Evolutionary conservation across 768 basidiomycete genomes (phyloP).

Genomic region (Boletus reticuloceps): DNA sequence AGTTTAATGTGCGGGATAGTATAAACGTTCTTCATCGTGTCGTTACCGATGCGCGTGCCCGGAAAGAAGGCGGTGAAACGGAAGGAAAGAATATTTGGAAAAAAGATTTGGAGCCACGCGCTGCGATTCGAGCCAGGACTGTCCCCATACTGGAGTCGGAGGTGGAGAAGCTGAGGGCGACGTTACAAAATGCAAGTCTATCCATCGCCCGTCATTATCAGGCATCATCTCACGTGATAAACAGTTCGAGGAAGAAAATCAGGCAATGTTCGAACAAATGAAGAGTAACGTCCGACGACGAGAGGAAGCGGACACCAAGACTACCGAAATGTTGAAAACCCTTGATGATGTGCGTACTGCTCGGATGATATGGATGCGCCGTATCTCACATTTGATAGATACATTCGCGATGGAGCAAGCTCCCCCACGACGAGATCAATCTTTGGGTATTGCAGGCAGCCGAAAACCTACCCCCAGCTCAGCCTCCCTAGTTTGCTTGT

Average conservation of each 20-base stretch:
- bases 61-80: constrained; percentile 42
- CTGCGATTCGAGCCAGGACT: constrained; percentile 60
- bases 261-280: constrained; percentile 43
- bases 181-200: constrained; percentile 35
- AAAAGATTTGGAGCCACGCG: constrained; percentile 59
- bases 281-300: constrained; percentile 47
- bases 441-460: constrained; percentile 40
- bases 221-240: not conserved
- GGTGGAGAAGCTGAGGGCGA: constrained; percentile 36
- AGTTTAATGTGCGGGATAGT: constrained; percentile 65
- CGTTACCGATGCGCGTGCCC: constrained; percentile 62
- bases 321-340: constrained; percentile 46
- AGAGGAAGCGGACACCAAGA: constrained; percentile 44
- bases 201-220: not conserved
- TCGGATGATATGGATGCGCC: not conserved
- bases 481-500: not conserved
- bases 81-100: constrained; percentile 60
- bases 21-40: constrained; percentile 70
- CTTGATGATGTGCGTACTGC: constrained; percentile 48
- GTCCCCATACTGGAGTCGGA: constrained; percentile 55
- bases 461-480: constrained; percentile 37
- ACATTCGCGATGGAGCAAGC: constrained; percentile 47
- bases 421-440: constrained; percentile 66
- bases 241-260: constrained; percentile 62
- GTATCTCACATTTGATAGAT: constrained; percentile 34